phyloP scores from a whole-genome alignment of 1,284 basidiomycete genomes.

The Tilletiopsis washingtonensis region DNA sequence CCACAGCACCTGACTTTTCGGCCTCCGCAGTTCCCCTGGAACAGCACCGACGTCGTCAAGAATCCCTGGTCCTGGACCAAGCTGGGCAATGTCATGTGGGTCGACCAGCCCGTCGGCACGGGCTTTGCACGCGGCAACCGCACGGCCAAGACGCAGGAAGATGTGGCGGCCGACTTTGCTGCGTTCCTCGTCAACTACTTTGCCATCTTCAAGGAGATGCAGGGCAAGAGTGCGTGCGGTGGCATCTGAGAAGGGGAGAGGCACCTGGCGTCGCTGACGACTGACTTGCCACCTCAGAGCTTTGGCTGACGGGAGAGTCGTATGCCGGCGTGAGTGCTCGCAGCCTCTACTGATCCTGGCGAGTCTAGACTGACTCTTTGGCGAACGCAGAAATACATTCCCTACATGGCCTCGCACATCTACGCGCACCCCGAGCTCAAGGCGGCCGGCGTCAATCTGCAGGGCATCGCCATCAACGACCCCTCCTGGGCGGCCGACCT shows the following conservation, averaged over 20 bases:
- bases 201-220: slow-evolving; percentile 22
- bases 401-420: slow-evolving; percentile 60
- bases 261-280: no score
- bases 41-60: slow-evolving; percentile 58
- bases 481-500: slow-evolving; percentile 27
- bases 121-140: slow-evolving; percentile 69
- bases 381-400: slow-evolving; percentile 78
- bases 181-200: slow-evolving; percentile 35
- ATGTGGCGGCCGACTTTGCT: slow-evolving; percentile 47
- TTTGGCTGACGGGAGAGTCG: slow-evolving; percentile 51
- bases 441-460: slow-evolving; percentile 25
- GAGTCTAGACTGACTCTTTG: no score
- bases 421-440: slow-evolving; percentile 18
- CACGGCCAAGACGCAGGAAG: slow-evolving; percentile 52
- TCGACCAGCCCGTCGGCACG: slow-evolving; percentile 76
- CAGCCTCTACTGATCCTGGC: no score
- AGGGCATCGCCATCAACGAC: slow-evolving; percentile 43
- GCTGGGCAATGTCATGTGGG: slow-evolving; percentile 62
- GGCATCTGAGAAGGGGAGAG: no score
- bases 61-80: slow-evolving; percentile 76
- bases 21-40: slow-evolving; percentile 58
- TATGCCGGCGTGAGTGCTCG: slow-evolving; percentile 99
- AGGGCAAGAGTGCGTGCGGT: no score
- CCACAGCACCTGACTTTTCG: no score
- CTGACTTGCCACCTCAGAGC: no score